phyloP scores from a whole-genome alignment of 139 green algal species.

The Parachlorella kessleri region DNA sequence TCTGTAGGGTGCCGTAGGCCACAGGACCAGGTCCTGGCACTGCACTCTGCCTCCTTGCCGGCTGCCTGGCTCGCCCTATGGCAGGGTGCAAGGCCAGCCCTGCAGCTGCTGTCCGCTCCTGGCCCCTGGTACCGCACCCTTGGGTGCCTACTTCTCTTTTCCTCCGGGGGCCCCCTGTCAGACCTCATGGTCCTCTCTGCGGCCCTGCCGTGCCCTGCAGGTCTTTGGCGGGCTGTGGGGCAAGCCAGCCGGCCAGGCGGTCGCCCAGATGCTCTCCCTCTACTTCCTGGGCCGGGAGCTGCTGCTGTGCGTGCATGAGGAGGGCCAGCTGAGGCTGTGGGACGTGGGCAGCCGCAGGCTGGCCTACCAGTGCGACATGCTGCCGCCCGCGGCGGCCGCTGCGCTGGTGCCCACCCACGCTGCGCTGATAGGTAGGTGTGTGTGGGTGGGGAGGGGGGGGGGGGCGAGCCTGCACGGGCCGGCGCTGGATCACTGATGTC shows the following conservation, averaged over 20 bases:
- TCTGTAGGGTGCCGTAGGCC: background rate
- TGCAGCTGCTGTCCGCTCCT: too few species aligned
- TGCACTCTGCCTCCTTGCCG: too few species aligned
- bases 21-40: too few species aligned
- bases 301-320: constrained; percentile 9
- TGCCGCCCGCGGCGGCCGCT: background rate
- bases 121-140: too few species aligned
- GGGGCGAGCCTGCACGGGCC: too few species aligned
- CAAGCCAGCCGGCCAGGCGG: background rate
- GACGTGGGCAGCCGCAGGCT: constrained; percentile 30
- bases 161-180: too few species aligned
- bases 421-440: background rate
- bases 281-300: background rate
- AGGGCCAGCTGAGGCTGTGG: constrained; percentile 50
- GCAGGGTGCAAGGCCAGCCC: too few species aligned
- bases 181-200: too few species aligned
- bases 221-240: constrained; percentile 30
- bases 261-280: constrained; percentile 9
- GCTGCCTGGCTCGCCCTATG: too few species aligned
- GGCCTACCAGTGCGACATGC: constrained; percentile 18
- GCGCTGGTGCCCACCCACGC: constrained; percentile 10
- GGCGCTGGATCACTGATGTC: too few species aligned
- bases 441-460: too few species aligned
- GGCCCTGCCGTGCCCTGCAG: background rate
- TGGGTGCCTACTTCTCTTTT: too few species aligned